Base-by-base conservation (phyloP, 140 eudicot species). In the Erigeron philadelphicus region DNA sequence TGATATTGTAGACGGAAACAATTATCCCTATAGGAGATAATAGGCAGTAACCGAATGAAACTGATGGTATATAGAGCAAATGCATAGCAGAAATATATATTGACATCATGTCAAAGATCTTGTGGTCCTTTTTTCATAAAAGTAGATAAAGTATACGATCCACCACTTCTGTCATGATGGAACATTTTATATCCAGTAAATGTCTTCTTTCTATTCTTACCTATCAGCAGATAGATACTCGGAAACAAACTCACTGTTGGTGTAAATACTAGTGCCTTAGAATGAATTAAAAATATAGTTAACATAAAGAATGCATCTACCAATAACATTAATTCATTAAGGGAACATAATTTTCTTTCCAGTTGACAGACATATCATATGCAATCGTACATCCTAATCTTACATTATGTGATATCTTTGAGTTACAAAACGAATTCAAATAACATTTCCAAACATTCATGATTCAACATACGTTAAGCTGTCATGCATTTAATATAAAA, bases 41-140 rank as follows among this genome's bases (percentile, higher is more conserved):
- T 19, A 72, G 13, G 42, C 41, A 69, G 19, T 50, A 61, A 40
- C 25, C 17, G 15, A 63, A 40, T 47, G 31, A 77, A 46, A 17
- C 43, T 48, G 49, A 17, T 23, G 46, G 40, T 21, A 40, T 12
- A 35, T 47, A 25, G 61, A 61, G 43, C 46, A 70, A 31, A 8
- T 35, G n/a, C 48, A 44, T 25, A 46, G 61, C 61, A 60, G 11
- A 50, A 31, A 50, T 21, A 57, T 41, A 68, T 45, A 48, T 62
- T 69, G 38, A 61, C 11, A 61, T 48, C 21, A 25, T 65, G 18
- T 44, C 44, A 70, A 70, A 44, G 9, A 41, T 54, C 35, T 9
- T 64, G 8, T 44, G 5, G n/a, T 21, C 42, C 21, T 23, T 50
- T 53, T 31, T 9, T 64, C 17, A 57, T 42, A 66, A 73, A 73